Evolutionary conservation across 306 rosid genomes (phyloP).

Genomic region (Cucumis sativus): DNA sequence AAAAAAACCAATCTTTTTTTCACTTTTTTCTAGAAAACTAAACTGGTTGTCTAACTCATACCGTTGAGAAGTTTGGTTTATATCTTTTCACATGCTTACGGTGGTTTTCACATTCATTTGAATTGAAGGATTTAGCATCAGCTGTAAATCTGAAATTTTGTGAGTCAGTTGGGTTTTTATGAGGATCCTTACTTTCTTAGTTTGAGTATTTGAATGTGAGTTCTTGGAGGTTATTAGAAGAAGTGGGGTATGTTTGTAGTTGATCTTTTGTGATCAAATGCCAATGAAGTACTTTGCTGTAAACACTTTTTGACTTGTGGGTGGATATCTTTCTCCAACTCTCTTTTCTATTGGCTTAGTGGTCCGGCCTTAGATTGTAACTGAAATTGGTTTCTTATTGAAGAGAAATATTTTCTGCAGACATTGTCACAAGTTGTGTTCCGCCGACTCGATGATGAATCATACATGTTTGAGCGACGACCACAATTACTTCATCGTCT

Average conservation of each 20-base stretch:
- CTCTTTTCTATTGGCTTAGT: background rate
- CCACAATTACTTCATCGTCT: constrained; percentile 93
- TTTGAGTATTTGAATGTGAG: background rate
- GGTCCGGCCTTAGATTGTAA: background rate
- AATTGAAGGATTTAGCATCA: background rate
- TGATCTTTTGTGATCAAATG: background rate
- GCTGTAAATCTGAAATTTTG: background rate
- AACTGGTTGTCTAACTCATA: background rate
- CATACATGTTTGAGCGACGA: constrained; percentile 77
- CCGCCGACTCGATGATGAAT: constrained; percentile 84
- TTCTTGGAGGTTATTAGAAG: background rate
- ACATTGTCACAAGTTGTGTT: constrained; percentile 86
- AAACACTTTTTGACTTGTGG: background rate
- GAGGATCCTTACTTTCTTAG: background rate
- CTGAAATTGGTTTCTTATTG: background rate
- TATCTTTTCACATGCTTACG: background rate
- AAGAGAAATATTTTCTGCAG: constrained; percentile 25
- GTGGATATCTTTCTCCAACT: background rate
- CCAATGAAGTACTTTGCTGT: background rate
- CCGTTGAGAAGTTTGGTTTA: background rate
- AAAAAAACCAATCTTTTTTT: background rate
- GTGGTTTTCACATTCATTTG: background rate
- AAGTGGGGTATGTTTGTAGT: background rate
- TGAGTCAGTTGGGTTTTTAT: background rate
- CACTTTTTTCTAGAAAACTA: background rate